A percentile compares a stretch with the other conserved stretches of the same genome.
Conservation (phyloP, 176 grass and related monocot species). For the Otatea glauca region DNA sequence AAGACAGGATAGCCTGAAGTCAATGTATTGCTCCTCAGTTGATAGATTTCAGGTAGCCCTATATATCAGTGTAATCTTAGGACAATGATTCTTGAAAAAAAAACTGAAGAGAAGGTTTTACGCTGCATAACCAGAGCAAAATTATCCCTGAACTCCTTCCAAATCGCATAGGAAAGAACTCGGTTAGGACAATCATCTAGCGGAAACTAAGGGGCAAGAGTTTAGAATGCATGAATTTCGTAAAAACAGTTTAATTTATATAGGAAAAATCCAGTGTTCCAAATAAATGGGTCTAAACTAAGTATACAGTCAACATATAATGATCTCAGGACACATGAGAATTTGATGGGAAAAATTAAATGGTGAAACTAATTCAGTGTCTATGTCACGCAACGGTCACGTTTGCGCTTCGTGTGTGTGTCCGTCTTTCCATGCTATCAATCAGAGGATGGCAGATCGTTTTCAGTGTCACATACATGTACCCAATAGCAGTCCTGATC, state of each 20-base stretch:
- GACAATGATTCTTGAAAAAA: neutral
- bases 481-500: neutral
- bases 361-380: neutral
- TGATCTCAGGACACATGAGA: neutral
- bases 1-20: neutral
- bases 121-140: too few relatives aligned
- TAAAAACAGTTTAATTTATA: neutral
- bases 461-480: neutral
- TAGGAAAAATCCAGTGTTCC: neutral
- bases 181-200: neutral
- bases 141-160: too few relatives aligned
- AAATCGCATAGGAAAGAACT: too few relatives aligned
- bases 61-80: neutral
- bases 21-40: neutral
- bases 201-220: neutral
- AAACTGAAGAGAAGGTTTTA: too few relatives aligned
- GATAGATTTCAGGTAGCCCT: too few relatives aligned
- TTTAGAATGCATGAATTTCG: neutral
- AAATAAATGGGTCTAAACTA: neutral
- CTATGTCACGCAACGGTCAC: neutral
- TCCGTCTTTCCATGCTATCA: neutral
- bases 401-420: neutral
- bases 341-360: neutral
- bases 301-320: neutral
- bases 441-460: neutral